phyloP scores from a whole-genome alignment of 2,329 filamentous ascomycete species.

The Cytospora mali region DNA sequence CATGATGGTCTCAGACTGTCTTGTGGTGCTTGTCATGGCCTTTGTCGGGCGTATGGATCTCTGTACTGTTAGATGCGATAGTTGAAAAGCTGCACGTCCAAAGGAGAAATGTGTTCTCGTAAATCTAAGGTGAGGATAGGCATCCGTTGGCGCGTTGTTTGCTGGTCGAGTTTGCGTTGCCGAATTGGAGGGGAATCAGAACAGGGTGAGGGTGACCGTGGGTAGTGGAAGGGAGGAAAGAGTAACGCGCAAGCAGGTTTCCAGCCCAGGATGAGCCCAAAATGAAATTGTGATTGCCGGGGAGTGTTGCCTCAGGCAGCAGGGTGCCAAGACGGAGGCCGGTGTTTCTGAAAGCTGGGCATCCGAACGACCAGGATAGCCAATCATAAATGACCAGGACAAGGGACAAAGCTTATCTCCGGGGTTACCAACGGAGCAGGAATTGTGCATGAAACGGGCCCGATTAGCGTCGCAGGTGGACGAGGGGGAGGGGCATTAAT shows the following conservation, averaged over 20 bases:
- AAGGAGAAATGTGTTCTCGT: not conserved
- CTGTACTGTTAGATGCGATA: not conserved
- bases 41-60: not conserved
- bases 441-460: slow-evolving; percentile 25
- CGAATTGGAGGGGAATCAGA: not conserved
- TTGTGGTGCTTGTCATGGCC: not conserved
- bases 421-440: slow-evolving; percentile 15
- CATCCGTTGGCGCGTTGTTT: not conserved
- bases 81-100: not conserved
- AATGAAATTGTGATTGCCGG: slow-evolving; percentile 28
- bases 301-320: slow-evolving; percentile 23
- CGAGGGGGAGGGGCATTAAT: not conserved
- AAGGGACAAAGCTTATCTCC: slow-evolving; percentile 27
- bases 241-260: slow-evolving; percentile 6
- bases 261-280: slow-evolving; percentile 7
- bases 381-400: slow-evolving; percentile 19
- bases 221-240: slow-evolving; percentile 10
- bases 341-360: slow-evolving; percentile 17
- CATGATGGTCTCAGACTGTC: slow-evolving; percentile 23
- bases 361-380: slow-evolving; percentile 13
- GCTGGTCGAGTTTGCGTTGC: slow-evolving; percentile 3
- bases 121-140: not conserved
- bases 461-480: slow-evolving; percentile 21
- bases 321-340: not conserved
- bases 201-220: not conserved